phyloP scores from a whole-genome alignment of 75 land plant species.

The Chamaecyparis obtusa region DNA sequence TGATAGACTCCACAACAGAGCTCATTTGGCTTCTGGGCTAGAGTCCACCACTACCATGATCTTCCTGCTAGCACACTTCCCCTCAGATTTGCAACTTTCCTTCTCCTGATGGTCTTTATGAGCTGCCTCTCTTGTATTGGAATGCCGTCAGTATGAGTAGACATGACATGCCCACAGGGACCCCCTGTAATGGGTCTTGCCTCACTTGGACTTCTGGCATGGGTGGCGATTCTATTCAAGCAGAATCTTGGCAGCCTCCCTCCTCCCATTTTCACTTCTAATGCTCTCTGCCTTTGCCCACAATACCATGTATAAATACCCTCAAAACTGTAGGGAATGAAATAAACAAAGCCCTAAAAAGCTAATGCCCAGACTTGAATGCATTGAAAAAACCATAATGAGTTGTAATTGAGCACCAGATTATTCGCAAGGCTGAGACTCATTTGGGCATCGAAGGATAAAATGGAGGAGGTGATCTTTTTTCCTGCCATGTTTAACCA shows the following conservation, averaged over 20 bases:
- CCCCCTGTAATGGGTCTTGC: slow-evolving; percentile 24
- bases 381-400: no score
- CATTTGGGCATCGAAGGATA: no score
- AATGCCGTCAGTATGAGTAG: not conserved
- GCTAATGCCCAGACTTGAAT: no score
- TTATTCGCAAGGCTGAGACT: no score
- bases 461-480: no score
- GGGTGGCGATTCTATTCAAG: slow-evolving; percentile 14
- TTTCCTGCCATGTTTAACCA: no score
- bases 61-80: slow-evolving; percentile 16
- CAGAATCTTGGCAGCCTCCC: slow-evolving; percentile 18
- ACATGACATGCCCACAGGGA: slow-evolving; percentile 7
- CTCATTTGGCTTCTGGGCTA: slow-evolving; percentile 40
- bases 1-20: slow-evolving; percentile 59
- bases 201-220: slow-evolving; percentile 16
- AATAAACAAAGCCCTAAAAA: no score
- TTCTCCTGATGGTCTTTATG: slow-evolving; percentile 9
- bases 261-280: not conserved
- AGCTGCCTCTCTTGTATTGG: slow-evolving; percentile 10
- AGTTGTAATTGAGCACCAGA: no score
- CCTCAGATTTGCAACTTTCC: slow-evolving; percentile 14
- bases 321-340: not conserved
- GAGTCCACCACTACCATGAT: slow-evolving; percentile 63
- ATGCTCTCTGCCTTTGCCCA: not conserved
- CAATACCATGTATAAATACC: not conserved